Conservation (phyloP, 2,329 filamentous ascomycete genomes). For the Colletotrichum sp. region DNA sequence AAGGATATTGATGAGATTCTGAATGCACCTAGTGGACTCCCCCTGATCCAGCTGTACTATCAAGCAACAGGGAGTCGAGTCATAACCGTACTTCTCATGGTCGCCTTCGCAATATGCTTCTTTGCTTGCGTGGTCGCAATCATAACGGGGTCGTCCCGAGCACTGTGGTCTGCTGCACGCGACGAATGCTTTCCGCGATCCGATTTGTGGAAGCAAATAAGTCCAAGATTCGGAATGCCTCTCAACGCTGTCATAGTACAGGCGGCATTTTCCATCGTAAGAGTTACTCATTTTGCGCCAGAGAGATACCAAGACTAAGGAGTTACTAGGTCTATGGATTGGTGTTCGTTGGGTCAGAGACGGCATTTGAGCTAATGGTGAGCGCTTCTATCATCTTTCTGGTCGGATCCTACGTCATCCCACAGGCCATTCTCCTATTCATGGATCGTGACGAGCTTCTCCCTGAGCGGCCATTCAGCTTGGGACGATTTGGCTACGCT, state of each 20-base stretch:
- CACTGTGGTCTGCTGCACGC: neutral
- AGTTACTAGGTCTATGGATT: constrained; percentile 28
- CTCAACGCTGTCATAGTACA: constrained; percentile 24
- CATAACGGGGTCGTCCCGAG: neutral
- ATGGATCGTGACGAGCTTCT: constrained; percentile 29
- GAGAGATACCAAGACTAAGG: neutral
- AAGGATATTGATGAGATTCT: neutral
- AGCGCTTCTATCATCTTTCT: constrained; percentile 30
- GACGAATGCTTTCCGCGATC: constrained; percentile 26
- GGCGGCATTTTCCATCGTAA: neutral
- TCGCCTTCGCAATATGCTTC: neutral
- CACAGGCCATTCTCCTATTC: constrained; percentile 29
- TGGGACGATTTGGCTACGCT: constrained; percentile 26
- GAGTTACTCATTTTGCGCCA: neutral
- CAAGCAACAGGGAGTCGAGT: neutral
- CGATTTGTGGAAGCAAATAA: constrained; percentile 25
- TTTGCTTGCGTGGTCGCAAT: neutral
- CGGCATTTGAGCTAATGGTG: constrained; percentile 31
- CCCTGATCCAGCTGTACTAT: neutral
- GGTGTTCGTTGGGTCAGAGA: constrained; percentile 32
- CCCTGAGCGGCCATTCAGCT: constrained; percentile 26
- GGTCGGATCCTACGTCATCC: constrained; percentile 28
- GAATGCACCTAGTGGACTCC: neutral
- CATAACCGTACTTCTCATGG: neutral
- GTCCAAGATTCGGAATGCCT: constrained; percentile 27